Evolutionary conservation across 2,329 filamentous ascomycete genomes (phyloP), one percentile per base, ranked within the genome.

Genomic region (Botryotinia calthae): DNA sequence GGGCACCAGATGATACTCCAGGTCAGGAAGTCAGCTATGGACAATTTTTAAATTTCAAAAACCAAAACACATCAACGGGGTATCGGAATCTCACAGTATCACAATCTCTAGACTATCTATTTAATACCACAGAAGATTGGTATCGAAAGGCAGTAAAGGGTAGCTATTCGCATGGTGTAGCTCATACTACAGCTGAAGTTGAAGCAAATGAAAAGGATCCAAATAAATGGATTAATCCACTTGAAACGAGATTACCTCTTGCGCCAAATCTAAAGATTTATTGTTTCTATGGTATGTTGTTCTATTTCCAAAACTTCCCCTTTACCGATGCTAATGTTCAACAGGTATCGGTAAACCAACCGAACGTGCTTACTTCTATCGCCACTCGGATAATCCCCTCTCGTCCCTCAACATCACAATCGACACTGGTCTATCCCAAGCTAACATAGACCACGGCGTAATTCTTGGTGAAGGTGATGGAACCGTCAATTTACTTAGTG

Each of bases 391-490:
- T 63, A 84, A 85, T 18, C 89, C 93, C 14, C 83, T 87, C 0
- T 78, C 88, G n/a, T 89, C 87, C 28, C 85, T 94, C 28, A 94
- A 94, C 78, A 89, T 94, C 76, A 93, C 90, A 3, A 92, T 93
- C 56, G 91, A 94, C 78, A 92, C 90, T 0, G 85, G 84, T 1
- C 80, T 91, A 46, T 91, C 85, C 2, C 85, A 86, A 70, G 87
- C 86, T 25, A 85, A 86, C 4, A 85, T 90, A 7, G 95, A 99
- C 80, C 96, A 93, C 76, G 96, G 96, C 37, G 94, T 99, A n/a
- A 87, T 97, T 48, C 91, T 98, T 86, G 95, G 95, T 54, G 96
- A 98, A 82, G 96, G 96, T 6, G 96, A 99, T 78, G 96, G 96
- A 1, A 99, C 96, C 0, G 96, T 99, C 59, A 97, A 95, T 76